Percentiles rank a stretch among this genome's conserved stretches.
These are phyloP conservation scores for Paramecium biaurelia DNA, from an alignment of 73 alveolate species.

Conservation along the genomic window DNA sequence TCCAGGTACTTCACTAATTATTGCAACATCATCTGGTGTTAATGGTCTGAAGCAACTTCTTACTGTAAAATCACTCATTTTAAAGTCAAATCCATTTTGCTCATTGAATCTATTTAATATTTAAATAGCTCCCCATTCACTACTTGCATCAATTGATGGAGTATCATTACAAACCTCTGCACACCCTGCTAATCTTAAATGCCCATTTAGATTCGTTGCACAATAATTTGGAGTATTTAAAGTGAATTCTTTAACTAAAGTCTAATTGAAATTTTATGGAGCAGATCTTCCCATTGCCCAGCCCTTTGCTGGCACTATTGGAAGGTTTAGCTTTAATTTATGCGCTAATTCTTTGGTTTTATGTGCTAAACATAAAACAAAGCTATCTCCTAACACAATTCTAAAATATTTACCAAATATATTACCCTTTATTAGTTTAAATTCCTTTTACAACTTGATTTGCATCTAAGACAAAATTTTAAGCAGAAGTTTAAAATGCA, in stretches of 20 bases:
- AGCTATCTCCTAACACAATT: not conserved
- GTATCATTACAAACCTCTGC: conserved; percentile 28
- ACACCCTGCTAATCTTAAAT: conserved; percentile 34
- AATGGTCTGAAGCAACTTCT: conserved; percentile 27
- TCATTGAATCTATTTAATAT: not conserved
- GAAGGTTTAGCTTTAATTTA: not conserved
- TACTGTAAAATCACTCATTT: not conserved
- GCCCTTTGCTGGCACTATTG: not conserved
- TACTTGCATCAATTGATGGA: not conserved
- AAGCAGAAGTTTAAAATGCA: not conserved
- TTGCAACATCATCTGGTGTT: conserved; percentile 44
- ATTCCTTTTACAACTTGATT: not conserved
- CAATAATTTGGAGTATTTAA: conserved; percentile 18
- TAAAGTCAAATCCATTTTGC: not conserved
- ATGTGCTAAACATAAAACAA: not conserved
- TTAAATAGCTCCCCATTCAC: conserved; percentile 33
- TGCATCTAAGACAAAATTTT: conserved; percentile 27
- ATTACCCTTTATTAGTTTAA: conserved; percentile 3
- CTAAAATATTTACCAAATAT: not conserved
- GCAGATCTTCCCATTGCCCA: conserved; percentile 30
- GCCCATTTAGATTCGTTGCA: not conserved
- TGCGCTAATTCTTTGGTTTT: not conserved
- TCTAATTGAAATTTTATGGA: not conserved
- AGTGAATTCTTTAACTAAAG: not conserved
- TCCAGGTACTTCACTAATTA: not conserved